Evolutionary conservation across 164 flowering plant genomes (phyloP), one percentile per base, ranked within the genome.

Genomic region (Annona cherimola): DNA sequence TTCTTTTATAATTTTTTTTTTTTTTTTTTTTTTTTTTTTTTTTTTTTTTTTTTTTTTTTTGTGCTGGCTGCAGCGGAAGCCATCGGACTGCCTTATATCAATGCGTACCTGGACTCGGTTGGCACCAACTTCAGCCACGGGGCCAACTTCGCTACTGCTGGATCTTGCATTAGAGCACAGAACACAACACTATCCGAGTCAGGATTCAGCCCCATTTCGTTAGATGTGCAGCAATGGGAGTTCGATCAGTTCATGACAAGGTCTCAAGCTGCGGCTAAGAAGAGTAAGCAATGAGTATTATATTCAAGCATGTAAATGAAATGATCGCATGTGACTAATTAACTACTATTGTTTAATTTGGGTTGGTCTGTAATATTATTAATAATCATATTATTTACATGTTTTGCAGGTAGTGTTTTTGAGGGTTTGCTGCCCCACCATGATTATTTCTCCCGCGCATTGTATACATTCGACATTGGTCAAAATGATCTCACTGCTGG

Each of bases 111-210:
- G 1, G 88, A 88, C 45, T 71, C 88, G 0, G 69, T 86, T 63
- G 89, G 88, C 2, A 81, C 91, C 2, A 86, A 88, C 74, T 88
- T 86, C 82, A 88, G 66, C 43, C 85, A 83, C 61, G 91, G 91
- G 59, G 89, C 88, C 70, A 88, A 88, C 70, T 88, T 88, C 44
- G 79, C 79, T 0, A 79, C 81, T 0, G 76, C 75, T 0, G 81
- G 68, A 50, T 83, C 84, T 1, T 81, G 86, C 14, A 76, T 88
- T 12, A 74, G 87, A 67, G 87, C 81, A 5, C 90, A 78, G 35
- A 83, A 86, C 79, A 74, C 83, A 4, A 82, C 84, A 3, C 75
- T 76, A 26, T 26, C 35, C 4, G 83, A 83, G 61, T 67, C 76
- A 64, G 92, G 91, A 14, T 82, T 66, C 74, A 88, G 90, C 66